A percentile compares a stretch with the other conserved stretches of the same genome.
Evolutionary conservation across 2,329 filamentous ascomycete species (phyloP).

Genomic region (Alternaria incomplexa): DNA sequence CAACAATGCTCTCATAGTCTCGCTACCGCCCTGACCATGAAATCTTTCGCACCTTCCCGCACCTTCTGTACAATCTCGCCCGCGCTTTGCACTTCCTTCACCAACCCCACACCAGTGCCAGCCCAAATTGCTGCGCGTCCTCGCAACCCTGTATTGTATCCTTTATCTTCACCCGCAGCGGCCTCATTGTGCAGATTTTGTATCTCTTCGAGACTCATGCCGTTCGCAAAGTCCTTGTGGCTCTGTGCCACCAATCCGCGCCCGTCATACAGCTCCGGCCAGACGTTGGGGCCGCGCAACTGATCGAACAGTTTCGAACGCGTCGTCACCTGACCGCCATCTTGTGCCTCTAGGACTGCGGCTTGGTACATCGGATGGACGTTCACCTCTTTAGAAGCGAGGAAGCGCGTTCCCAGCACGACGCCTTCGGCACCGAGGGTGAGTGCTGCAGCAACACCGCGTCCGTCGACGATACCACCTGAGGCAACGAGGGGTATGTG

Average conservation of each 20-base stretch:
- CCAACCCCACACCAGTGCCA: slow-evolving; percentile 66
- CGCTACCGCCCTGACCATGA: slow-evolving; percentile 32
- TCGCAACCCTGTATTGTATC: slow-evolving; percentile 58
- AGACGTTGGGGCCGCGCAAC: slow-evolving; percentile 62
- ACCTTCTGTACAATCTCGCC: slow-evolving; percentile 57
- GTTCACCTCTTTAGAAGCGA: slow-evolving; percentile 58
- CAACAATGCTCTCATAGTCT: no score
- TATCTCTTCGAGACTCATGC: slow-evolving; percentile 52
- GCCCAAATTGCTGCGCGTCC: slow-evolving; percentile 64
- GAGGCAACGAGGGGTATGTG: slow-evolving; percentile 57
- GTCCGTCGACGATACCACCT: slow-evolving; percentile 66
- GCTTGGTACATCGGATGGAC: slow-evolving; percentile 54
- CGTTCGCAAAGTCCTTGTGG: slow-evolving; percentile 48
- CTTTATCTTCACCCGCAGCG: slow-evolving; percentile 54
- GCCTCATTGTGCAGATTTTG: slow-evolving; percentile 55
- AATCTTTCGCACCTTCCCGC: slow-evolving; percentile 45
- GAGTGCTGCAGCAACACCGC: slow-evolving; percentile 64
- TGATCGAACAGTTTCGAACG: slow-evolving; percentile 59
- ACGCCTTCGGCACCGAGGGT: slow-evolving; percentile 61
- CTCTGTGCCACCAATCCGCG: slow-evolving; percentile 63
- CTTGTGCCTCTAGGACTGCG: slow-evolving; percentile 53
- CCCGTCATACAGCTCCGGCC: slow-evolving; percentile 65
- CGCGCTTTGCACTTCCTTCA: slow-evolving; percentile 58
- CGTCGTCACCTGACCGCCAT: slow-evolving; percentile 59
- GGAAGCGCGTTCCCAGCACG: slow-evolving; percentile 69